Base-by-base conservation (phyloP, 148 eudicot genomes). In the Amaranthus hypochondriacus region DNA sequence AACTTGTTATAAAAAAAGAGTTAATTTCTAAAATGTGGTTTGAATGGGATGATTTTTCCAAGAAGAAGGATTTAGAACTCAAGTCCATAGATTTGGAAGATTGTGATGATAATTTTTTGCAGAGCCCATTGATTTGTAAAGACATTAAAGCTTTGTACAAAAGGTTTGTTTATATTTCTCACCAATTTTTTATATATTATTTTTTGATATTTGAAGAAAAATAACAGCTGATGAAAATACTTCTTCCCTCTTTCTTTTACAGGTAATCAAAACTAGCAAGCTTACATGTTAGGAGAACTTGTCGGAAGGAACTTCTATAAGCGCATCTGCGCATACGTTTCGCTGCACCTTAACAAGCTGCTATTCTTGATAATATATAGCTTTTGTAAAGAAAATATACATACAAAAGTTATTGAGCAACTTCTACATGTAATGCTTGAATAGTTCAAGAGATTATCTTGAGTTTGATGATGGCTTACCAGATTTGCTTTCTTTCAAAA, bases 11-110 rank as follows among this genome's bases (percentile, higher is more conserved):
- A 89, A 76, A 84, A 84, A 95, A 95, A 82, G 99, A 95, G 73
- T 69, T 86, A 5, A 87, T 90, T 54, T 84, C 97, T 2, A 95
- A 92, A 73, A 80, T 89, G 87, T 95, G 99, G 99, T 95, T 95
- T 12, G 99, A 95, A 58, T 95, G 96, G 96, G 84, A 89, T 48
- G 91, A 81, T 15, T 81, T 46, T 48, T 80, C 81, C 71, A 84
- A 84, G 47, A 60, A 55, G 8, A 70, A 75, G 5, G 83, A 85
- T 18, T 86, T 90, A 72, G 89, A 89, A 48, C 82, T 88, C 82
- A 83, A 85, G 71, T 62, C 69, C 9, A 62, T 87, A 3, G 86
- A 85, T 76, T 69, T 87, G 46, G 81, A 67, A 9, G 79, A 82
- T 6, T 87, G 85, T 66, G 93, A 86, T 21, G 98, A 93, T 69